These are phyloP conservation scores for Fusarium graminum DNA, from an alignment of 2,329 filamentous ascomycete genomes.

Conservation along the genomic window DNA sequence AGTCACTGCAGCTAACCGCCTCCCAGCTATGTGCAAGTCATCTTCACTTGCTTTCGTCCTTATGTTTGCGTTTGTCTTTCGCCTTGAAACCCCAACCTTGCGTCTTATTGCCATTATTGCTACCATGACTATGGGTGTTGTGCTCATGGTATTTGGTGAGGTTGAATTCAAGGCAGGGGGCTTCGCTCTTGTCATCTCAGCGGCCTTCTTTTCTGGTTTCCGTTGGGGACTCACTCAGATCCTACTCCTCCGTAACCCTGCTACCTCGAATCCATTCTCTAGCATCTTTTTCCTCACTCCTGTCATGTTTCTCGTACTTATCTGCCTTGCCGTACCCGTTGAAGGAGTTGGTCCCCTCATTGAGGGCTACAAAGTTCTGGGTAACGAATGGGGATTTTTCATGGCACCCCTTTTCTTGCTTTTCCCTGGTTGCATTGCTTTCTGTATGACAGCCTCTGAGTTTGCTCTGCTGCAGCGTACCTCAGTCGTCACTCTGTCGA, in stretches of 20 bases:
- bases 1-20: constrained; percentile 4
- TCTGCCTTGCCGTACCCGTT: constrained; percentile 84
- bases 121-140: constrained; percentile 90
- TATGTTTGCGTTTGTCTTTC: constrained; percentile 93
- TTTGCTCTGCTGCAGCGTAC: constrained; percentile 96
- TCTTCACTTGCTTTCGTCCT: constrained; percentile 95
- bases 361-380: constrained; percentile 73
- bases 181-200: constrained; percentile 92
- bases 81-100: constrained; percentile 87
- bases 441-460: constrained; percentile 96
- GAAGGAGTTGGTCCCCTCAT: constrained; percentile 81
- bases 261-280: constrained; percentile 95
- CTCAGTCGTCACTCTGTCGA: constrained; percentile 93
- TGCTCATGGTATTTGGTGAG: constrained; percentile 99
- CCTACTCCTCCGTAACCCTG: constrained; percentile 90
- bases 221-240: constrained; percentile 99
- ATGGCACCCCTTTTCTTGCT: constrained; percentile 80
- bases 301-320: constrained; percentile 90
- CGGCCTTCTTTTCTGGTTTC: constrained; percentile 95
- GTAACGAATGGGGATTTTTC: constrained; percentile 74
- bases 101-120: constrained; percentile 88
- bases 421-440: constrained; percentile 91
- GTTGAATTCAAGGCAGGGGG: constrained; percentile 88
- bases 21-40: constrained; percentile 94
- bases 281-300: constrained; percentile 98